These are phyloP conservation scores for Ustilaginoidea virens DNA, from an alignment of 2,329 filamentous ascomycete genomes.

Conservation along the genomic window DNA sequence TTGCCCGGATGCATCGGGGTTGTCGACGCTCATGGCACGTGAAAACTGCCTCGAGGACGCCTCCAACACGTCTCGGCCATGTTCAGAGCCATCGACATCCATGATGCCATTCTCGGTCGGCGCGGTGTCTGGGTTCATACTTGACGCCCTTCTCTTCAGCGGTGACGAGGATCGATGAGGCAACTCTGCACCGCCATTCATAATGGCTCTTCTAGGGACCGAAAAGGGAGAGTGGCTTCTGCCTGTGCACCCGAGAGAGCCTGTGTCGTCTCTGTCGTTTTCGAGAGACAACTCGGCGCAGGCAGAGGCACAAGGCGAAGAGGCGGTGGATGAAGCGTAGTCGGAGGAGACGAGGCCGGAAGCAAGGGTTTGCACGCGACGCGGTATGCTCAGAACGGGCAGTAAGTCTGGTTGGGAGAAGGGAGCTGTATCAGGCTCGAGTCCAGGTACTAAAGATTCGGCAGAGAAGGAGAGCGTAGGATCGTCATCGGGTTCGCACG, in stretches of 20 bases:
- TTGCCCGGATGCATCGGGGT: slow-evolving; percentile 13
- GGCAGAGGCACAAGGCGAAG: slow-evolving; percentile 32
- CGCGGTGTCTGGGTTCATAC: slow-evolving; percentile 37
- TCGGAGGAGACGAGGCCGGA: slow-evolving; percentile 28
- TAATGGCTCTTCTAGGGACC: slow-evolving; percentile 36
- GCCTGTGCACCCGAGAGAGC: slow-evolving; percentile 20
- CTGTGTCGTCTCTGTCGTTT: slow-evolving; percentile 35
- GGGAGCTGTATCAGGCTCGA: slow-evolving; percentile 12
- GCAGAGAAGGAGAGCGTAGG: slow-evolving; percentile 34
- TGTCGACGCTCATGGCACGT: slow-evolving; percentile 26
- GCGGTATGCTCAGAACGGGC: slow-evolving; percentile 35
- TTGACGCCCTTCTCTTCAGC: slow-evolving; percentile 46
- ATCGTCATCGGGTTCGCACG: slow-evolving; percentile 36
- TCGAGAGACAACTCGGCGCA: slow-evolving; percentile 28
- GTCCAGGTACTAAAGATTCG: slow-evolving; percentile 21
- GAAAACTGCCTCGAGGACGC: slow-evolving; percentile 11
- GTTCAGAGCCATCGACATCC: slow-evolving; percentile 24
- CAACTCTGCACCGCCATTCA: slow-evolving; percentile 42
- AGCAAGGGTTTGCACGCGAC: slow-evolving; percentile 31
- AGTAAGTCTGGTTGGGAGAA: slow-evolving; percentile 27
- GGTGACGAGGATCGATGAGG: slow-evolving; percentile 49
- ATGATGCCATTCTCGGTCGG: slow-evolving; percentile 26
- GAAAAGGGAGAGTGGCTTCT: slow-evolving; percentile 38
- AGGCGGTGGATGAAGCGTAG: slow-evolving; percentile 38
- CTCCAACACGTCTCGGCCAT: slow-evolving; percentile 8